Evolutionary conservation across 805 yeast species (phyloP).

Genomic region (Saccharomycopsis sp.): DNA sequence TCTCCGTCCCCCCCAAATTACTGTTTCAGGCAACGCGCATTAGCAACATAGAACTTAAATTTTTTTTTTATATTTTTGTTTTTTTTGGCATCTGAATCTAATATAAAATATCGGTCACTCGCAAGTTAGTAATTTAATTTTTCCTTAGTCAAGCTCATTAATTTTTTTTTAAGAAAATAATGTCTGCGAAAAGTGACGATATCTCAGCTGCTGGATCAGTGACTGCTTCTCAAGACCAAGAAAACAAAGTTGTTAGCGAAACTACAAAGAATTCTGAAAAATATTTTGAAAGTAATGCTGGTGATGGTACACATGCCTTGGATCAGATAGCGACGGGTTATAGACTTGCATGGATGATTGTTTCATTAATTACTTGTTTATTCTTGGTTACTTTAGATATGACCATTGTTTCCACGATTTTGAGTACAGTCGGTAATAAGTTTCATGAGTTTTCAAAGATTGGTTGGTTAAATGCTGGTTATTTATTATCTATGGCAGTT

Average conservation of each 20-base stretch:
- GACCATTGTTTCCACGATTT: conserved; percentile 48
- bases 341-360: not conserved
- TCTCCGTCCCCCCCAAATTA: no score
- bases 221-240: not conserved
- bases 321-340: not conserved
- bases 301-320: not conserved
- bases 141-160: no score
- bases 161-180: no score
- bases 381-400: conserved; percentile 46
- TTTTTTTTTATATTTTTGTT: no score
- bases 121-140: no score
- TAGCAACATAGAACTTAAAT: no score
- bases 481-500: conserved; percentile 45
- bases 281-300: conserved; percentile 1
- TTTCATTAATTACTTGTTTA: conserved; percentile 6
- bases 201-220: no score
- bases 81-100: no score
- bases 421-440: conserved; percentile 42
- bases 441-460: conserved; percentile 44
- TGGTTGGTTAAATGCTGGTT: conserved; percentile 56
- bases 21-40: no score
- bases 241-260: not conserved
- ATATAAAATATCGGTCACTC: no score
- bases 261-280: not conserved
- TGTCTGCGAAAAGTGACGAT: no score